A percentile compares a stretch with the other conserved stretches of the same genome.
Evolutionary conservation across 2,329 filamentous ascomycete genomes (phyloP).

Genomic region (Graphilbum ipis-grandicollis): DNA sequence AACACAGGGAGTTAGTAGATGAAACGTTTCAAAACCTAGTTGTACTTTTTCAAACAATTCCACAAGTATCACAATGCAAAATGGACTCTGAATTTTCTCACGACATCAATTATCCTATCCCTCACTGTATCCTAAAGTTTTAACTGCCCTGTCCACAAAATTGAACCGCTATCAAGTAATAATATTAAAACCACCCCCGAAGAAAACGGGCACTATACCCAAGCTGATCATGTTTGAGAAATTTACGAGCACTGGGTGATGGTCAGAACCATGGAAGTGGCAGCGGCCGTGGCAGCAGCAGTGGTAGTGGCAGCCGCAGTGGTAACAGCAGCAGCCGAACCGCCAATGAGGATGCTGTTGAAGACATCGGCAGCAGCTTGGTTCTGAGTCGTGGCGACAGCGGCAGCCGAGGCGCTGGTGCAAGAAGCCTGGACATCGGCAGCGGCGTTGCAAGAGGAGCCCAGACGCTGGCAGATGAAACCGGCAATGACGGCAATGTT

Average conservation of each 20-base stretch:
- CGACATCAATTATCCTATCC: too few species aligned
- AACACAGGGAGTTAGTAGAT: too few species aligned
- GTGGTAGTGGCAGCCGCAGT: constrained; percentile 1
- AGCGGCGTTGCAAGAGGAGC: constrained; percentile 16
- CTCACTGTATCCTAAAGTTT: too few species aligned
- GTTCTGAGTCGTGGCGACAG: constrained; percentile 13
- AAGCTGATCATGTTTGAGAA: too few species aligned
- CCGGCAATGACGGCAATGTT: constrained; percentile 27
- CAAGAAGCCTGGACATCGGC: constrained; percentile 12
- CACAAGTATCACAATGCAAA: too few species aligned
- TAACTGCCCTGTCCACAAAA: too few species aligned
- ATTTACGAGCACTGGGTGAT: constrained; percentile 9
- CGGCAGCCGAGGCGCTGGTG: constrained; percentile 12
- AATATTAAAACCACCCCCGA: too few species aligned
- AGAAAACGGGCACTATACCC: too few species aligned
- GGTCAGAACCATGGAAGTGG: constrained; percentile 9
- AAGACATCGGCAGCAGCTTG: constrained; percentile 17
- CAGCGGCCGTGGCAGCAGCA: constrained; percentile 4
- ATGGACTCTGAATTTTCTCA: too few species aligned
- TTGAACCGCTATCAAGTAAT: too few species aligned
- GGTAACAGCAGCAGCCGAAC: constrained; percentile 5
- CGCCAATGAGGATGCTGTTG: constrained; percentile 13
- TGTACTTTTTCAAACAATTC: too few species aligned
- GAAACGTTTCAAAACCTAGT: too few species aligned
- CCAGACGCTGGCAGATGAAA: constrained; percentile 28